Conservation (phyloP, 192 early-diverging fungal genomes). For the Geosiphon pyriformis region DNA sequence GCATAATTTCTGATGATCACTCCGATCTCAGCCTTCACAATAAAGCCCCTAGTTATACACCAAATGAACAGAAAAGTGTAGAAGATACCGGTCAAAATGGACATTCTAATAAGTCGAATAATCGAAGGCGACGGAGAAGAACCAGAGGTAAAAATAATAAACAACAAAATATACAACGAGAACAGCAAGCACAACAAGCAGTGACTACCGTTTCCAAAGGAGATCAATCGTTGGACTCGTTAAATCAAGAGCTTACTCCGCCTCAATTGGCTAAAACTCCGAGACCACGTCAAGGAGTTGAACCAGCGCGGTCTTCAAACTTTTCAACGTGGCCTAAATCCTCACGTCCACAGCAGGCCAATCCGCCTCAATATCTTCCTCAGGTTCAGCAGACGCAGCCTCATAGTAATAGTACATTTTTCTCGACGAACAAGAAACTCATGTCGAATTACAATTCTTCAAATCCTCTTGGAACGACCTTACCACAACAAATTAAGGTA, state of each 20-base stretch:
- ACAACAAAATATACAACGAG: constrained; percentile 3
- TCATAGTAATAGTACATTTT: not conserved
- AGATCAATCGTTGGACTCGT: not conserved
- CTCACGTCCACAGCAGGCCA: not conserved
- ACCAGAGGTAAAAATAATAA: constrained; percentile 10
- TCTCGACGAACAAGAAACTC: not conserved
- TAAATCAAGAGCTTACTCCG: not conserved
- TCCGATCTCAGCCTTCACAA: not conserved
- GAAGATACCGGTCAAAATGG: constrained; percentile 2
- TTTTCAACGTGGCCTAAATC: not conserved
- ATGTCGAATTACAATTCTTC: not conserved
- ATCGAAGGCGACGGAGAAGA: constrained; percentile 13
- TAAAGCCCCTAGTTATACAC: not conserved
- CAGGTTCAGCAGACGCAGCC: not conserved
- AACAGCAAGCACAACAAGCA: constrained; percentile 3
- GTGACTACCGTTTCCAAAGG: not conserved
- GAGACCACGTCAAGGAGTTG: not conserved
- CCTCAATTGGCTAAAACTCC: not conserved
- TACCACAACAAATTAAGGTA: not conserved
- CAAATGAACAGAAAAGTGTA: not conserved
- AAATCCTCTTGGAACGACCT: not conserved
- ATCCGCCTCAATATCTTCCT: not conserved
- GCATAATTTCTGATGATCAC: constrained; percentile 12
- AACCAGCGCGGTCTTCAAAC: not conserved
- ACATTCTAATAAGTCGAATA: not conserved